Base-by-base conservation (phyloP, 2,329 filamentous ascomycete species). In the Aspergillus vadensis region DNA sequence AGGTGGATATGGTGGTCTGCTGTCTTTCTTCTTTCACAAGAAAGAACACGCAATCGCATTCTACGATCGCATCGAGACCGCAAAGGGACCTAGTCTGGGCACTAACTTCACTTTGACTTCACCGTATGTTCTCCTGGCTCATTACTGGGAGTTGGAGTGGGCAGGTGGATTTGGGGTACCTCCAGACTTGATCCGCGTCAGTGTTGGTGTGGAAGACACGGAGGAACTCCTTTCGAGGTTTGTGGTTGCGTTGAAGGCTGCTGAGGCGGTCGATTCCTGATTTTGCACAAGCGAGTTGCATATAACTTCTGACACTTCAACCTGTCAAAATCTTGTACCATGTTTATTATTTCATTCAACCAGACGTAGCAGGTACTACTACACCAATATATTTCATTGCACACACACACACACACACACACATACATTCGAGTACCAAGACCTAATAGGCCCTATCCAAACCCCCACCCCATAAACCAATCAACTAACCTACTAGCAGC, bases 11-110 rank as follows among this genome's bases (percentile, higher is more conserved):
- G 54, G 54, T 1, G 32, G 30, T 1, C 7, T 61, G 21, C 30
- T 61, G 7, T 57, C 25, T 14, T 25, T 58, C 17, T 19, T 38
- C 10, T 58, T 58, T 12, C 19, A 50, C 14, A 8, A 8, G 21
- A 39, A 39, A 19, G 30, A 25, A 6, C 36, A 32, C n/a, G 32
- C 58, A 9, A 25, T 51, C 14, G 30, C 19, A 8, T 60, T 56
- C 17, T 60, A 43, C 19, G 36, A 60, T 23, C 27, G 27, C 9
- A 27, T 56, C 6, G 44, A 60, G 27, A 38, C 54, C 1, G 47
- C 43, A 5, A 60, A 60, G 27, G 44, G 47, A 4, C 44, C 52
- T 14, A 55, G 43, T 38, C 32, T 60, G 21, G 58, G 52, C 8
- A 44, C 52, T 2, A 55, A 51, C 4, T 55, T 55, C 25, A 51